Conservation (phyloP, 2,329 filamentous ascomycete genomes). For the Aspergillus viridinutans region DNA sequence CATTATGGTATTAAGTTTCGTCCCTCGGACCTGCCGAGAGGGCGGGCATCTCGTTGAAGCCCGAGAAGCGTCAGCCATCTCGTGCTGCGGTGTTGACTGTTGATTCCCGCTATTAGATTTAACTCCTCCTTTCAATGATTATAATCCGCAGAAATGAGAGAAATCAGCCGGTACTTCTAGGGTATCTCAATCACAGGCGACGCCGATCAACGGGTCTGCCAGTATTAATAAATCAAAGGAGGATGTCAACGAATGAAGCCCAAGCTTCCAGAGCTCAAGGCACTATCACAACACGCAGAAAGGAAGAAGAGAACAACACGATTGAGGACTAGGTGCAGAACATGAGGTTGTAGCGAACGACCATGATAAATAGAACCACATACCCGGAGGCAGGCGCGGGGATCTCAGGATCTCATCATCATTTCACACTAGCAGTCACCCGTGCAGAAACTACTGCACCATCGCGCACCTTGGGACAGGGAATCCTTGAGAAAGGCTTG, state of each 20-base stretch:
- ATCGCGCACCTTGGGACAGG: conserved; percentile 23
- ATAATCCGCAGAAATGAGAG: not conserved
- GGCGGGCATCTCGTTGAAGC: conserved; percentile 50
- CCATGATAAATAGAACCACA: conserved; percentile 27
- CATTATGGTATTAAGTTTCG: conserved; percentile 61
- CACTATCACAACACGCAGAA: conserved; percentile 21
- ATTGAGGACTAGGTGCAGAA: conserved; percentile 17
- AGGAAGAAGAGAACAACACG: conserved; percentile 20
- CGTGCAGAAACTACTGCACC: conserved; percentile 32
- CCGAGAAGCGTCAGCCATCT: conserved; percentile 47
- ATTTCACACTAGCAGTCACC: conserved; percentile 8
- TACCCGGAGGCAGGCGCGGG: conserved; percentile 6
- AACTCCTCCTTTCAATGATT: not conserved
- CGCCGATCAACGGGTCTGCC: conserved; percentile 31
- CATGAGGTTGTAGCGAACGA: conserved; percentile 19
- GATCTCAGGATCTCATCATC: conserved; percentile 11
- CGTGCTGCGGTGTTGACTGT: conserved; percentile 10
- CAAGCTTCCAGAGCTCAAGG: conserved; percentile 34
- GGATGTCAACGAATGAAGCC: conserved; percentile 21
- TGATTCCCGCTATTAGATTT: not conserved
- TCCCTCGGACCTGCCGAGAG: conserved; percentile 55
- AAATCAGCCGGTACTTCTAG: conserved; percentile 18
- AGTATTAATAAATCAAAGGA: conserved; percentile 12
- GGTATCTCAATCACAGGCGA: conserved; percentile 27
- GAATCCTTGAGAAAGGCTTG: conserved; percentile 6